phyloP scores from a whole-genome alignment of 2,329 filamentous ascomycete genomes.

The Aspergillus pseudoviridinutans region DNA sequence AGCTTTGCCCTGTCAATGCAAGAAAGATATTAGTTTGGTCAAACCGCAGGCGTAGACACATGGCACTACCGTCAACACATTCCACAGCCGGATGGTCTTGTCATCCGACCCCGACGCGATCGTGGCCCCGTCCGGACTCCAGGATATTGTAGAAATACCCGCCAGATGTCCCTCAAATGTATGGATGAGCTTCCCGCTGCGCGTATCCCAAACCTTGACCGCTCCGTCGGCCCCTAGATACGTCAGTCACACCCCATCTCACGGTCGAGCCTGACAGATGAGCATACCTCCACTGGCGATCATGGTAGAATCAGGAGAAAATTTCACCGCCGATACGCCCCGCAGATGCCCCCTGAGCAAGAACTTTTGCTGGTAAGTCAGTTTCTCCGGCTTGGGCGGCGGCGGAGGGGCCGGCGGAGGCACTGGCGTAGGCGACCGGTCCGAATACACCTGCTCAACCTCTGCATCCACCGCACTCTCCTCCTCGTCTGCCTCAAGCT shows the following conservation, averaged over 20 bases:
- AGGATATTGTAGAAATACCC: slow-evolving; percentile 87
- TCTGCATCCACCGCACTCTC: slow-evolving; percentile 1
- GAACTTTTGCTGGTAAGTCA: slow-evolving; percentile 67
- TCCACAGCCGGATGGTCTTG: slow-evolving; percentile 93
- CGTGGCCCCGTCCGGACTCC: slow-evolving; percentile 83
- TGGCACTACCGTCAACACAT: slow-evolving; percentile 51
- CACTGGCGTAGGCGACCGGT: slow-evolving; percentile 34
- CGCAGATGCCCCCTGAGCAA: slow-evolving; percentile 73
- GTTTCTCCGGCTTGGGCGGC: slow-evolving; percentile 50
- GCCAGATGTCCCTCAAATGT: slow-evolving; percentile 91
- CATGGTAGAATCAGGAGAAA: slow-evolving; percentile 85
- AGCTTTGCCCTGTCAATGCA: slow-evolving; percentile 45
- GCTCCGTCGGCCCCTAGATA: slow-evolving; percentile 71
- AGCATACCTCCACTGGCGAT: slow-evolving; percentile 74
- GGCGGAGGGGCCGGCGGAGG: slow-evolving; percentile 38
- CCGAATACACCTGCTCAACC: slow-evolving; percentile 17
- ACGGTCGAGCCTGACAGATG: background rate
- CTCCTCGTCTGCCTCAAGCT: slow-evolving; percentile 1
- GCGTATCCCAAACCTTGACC: slow-evolving; percentile 84
- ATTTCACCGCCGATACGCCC: slow-evolving; percentile 78
- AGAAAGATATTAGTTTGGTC: background rate
- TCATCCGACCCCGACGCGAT: slow-evolving; percentile 92
- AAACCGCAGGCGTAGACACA: background rate
- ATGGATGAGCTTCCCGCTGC: slow-evolving; percentile 73
- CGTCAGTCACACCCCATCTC: slow-evolving; percentile 7